Base-by-base conservation (phyloP, 1,284 basidiomycete species). In the Neonothopanus nambi region DNA sequence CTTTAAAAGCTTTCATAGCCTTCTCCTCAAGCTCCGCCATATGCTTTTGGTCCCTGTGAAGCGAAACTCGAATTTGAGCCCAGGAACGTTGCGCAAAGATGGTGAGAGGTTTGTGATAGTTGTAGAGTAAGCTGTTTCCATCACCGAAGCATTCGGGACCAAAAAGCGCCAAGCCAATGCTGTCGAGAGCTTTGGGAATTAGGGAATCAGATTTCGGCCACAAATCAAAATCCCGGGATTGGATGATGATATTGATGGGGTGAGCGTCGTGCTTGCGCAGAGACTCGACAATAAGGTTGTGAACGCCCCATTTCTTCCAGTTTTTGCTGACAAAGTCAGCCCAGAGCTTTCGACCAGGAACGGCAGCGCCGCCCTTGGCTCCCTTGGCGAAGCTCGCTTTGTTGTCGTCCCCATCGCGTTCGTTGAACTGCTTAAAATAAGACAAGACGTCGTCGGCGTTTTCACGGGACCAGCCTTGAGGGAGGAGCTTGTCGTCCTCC, bases 311-410 rank as follows among this genome's bases (percentile, higher is more conserved):
- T 0, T 23, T 6, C n/a, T 49, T 53, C 62, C 63, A 68, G 3
- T 21, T 20, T 2, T 38, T 35, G 0, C 15, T 50, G 5, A 68
- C 45, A 20, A 33, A 66, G 1, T 33, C 12, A 1, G 49, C 44
- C 60, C 60, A 69, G 0, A 58, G 28, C 5, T 54, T 51, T 2
- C 62, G 57, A 13, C 68, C 67, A 15, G 63, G 65, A 28, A 58
- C 39, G 5, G 5, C 23, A 1, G 35, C 21, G 1, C 40, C 26
- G n/a, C 41, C 23, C 23, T 57, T 54, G 2, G 37, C n/a, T n/a
- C n/a, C n/a, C 41, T 11, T 30, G 5, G 61, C 53, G 40, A 67
- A 66, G 8, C 52, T 38, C 26, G 59, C 51, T 48, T 57, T 64
- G 0, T 55, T 35, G 0, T 63, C 59, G 33, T 63, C 58, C 0